Base-by-base conservation (phyloP, 805 yeast genomes). In the Metschnikowia drakensbergensis region DNA sequence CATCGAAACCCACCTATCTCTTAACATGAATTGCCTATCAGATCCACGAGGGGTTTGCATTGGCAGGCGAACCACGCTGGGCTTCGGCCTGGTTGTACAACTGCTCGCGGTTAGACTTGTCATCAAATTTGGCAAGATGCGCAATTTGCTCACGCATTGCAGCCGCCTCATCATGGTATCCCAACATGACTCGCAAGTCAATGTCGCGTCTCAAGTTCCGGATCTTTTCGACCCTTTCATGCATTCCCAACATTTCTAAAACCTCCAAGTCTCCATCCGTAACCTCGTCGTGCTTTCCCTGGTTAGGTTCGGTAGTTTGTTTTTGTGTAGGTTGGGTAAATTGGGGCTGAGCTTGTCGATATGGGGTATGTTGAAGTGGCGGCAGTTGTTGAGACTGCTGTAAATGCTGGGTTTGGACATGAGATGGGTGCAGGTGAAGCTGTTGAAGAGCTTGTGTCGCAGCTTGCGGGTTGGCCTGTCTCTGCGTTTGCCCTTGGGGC, bases 41-140 rank as follows among this genome's bases (percentile, higher is more conserved):
- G 30, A 56, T 53, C 59, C 59, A 56, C 6, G 59, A 56, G 22
- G 59, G 58, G 38, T 53, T 56, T 34, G 54, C 51, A 37, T 37
- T 54, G 13, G 50, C 31, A 45, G 53, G 44, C 37, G 45, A 43
- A 9, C 52, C 48, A 9, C 51, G 49, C 27, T 47, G 55, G 6
- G 49, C 47, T 11, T 45, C 54, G 7, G 46, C 51, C 10, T 54
- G 55, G n/a, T 48, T 53, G 25, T 33, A 48, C 9, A 42, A 25
- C 36, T 49, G 57, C 37, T 49, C 54, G 34, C 35, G 46, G 28
- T 42, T 29, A 8, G 43, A 29, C 28, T 40, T 32, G n/a, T n/a
- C 36, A 23, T 31, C 34, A 7, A 29, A 31, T 6, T 47, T 48
- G 11, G 33, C 34, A 13, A 46, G 40, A 11, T 49, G 52, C 9